Conservation (phyloP, 345 rosid genomes). For the Populus simonii region DNA sequence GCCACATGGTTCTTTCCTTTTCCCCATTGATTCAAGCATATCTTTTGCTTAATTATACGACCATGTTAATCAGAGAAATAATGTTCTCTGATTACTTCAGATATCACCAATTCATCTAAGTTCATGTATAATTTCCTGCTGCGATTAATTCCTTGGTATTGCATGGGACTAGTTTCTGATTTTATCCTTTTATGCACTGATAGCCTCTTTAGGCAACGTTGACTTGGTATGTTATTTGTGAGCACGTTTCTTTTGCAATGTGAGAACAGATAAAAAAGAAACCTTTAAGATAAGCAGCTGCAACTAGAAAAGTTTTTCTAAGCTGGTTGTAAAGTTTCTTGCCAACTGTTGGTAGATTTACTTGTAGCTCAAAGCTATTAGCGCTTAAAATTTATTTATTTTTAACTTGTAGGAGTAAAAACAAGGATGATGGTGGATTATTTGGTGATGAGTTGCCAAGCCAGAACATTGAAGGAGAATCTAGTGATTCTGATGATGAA, state of each 20-base stretch:
- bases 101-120: neutral
- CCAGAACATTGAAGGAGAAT: conserved; percentile 14
- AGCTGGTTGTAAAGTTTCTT: neutral
- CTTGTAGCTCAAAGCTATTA: neutral
- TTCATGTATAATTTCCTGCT: neutral
- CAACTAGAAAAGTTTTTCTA: neutral
- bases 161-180: neutral
- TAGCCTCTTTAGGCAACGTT: neutral
- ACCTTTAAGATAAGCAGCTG: no score
- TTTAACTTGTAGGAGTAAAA: conserved; percentile 25
- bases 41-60: neutral
- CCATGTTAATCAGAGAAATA: neutral
- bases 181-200: neutral
- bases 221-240: neutral
- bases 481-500: conserved; percentile 43
- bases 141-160: neutral
- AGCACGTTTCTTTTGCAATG: neutral
- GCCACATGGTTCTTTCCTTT: neutral
- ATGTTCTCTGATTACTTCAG: neutral
- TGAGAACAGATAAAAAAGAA: no score
- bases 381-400: neutral
- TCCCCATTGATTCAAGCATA: neutral
- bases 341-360: neutral
- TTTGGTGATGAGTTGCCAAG: conserved; percentile 9
- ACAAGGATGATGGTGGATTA: conserved; percentile 11